phyloP scores from a whole-genome alignment of 352 stramenopile genomes.

The Globisporangium yorkense region DNA sequence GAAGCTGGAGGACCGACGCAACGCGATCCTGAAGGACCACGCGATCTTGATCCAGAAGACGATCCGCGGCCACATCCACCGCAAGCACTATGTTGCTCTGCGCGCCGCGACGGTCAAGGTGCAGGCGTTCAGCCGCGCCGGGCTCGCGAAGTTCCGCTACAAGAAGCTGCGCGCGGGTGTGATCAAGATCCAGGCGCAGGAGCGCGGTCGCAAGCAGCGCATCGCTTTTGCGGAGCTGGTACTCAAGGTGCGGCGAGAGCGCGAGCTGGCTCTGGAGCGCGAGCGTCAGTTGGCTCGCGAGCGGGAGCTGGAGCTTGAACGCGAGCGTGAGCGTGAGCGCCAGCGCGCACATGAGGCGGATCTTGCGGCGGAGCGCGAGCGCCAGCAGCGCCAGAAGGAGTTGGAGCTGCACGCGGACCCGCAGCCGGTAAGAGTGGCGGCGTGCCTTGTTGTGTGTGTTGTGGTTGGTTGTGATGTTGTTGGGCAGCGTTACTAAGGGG shows the following conservation, averaged over 20 bases:
- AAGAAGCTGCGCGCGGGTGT: slow-evolving; percentile 32
- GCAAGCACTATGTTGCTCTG: slow-evolving; percentile 48
- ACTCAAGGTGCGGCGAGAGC: slow-evolving; percentile 33
- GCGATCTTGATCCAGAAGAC: slow-evolving; percentile 76
- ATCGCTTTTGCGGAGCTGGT: slow-evolving; percentile 43
- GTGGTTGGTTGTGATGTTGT: background rate
- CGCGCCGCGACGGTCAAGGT: slow-evolving; percentile 40
- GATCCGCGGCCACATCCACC: slow-evolving; percentile 51
- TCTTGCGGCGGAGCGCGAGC: slow-evolving; percentile 23
- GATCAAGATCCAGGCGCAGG: slow-evolving; percentile 48
- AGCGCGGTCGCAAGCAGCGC: slow-evolving; percentile 61
- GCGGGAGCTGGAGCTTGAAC: slow-evolving; percentile 24
- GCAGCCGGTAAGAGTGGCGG: slow-evolving; percentile 42
- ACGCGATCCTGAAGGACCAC: slow-evolving; percentile 66
- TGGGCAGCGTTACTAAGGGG: slow-evolving; percentile 40
- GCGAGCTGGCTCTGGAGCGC: slow-evolving; percentile 29
- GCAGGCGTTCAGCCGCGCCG: slow-evolving; percentile 39
- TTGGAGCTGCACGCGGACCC: slow-evolving; percentile 36
- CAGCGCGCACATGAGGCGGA: slow-evolving; percentile 14
- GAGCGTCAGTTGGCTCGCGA: slow-evolving; percentile 31
- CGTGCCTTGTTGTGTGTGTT: background rate
- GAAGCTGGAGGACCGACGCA: slow-evolving; percentile 83
- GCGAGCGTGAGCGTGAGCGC: slow-evolving; percentile 21
- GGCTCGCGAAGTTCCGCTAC: slow-evolving; percentile 35
- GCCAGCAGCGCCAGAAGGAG: slow-evolving; percentile 21